Evolutionary conservation across 352 stramenopile species (phyloP).

Genomic region (Phytophthora sojae): DNA sequence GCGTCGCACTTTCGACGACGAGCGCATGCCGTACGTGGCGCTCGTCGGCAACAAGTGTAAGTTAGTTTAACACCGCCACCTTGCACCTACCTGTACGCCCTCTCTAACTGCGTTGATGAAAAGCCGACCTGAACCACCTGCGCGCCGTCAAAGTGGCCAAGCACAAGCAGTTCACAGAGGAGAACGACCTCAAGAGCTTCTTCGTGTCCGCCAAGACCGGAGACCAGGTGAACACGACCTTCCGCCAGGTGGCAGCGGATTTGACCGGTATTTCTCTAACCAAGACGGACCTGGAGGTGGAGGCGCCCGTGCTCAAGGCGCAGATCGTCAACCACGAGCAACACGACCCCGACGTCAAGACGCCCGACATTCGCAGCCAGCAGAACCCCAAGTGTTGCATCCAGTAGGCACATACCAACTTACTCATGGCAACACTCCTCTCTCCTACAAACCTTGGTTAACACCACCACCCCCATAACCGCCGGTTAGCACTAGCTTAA

Average conservation of each 20-base stretch:
- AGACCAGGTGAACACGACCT: constrained; percentile 91
- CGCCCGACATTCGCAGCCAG: constrained; percentile 58
- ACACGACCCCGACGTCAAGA: constrained; percentile 91
- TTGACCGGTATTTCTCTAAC: constrained; percentile 85
- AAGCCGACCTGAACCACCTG: constrained; percentile 92
- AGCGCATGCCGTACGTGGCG: constrained; percentile 89
- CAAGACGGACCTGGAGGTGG: constrained; percentile 87
- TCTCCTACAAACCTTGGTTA: background rate
- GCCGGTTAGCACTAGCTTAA: constrained; percentile 3
- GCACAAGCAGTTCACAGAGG: constrained; percentile 93
- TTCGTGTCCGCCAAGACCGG: constrained; percentile 95
- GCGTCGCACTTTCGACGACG: constrained; percentile 84
- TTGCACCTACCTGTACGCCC: background rate
- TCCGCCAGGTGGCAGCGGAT: constrained; percentile 87
- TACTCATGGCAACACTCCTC: background rate
- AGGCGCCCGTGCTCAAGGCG: constrained; percentile 88
- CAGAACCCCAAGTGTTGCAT: constrained; percentile 63
- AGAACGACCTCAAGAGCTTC: constrained; percentile 93
- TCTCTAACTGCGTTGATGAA: background rate
- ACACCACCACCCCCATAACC: background rate
- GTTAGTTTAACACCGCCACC: constrained; percentile 12
- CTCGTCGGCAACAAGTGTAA: constrained; percentile 94
- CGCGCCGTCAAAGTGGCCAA: constrained; percentile 88
- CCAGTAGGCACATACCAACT: constrained; percentile 36
- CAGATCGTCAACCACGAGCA: constrained; percentile 94